Evolutionary conservation across 345 rosid genomes (phyloP).

Genomic region (Camelina laxa): DNA sequence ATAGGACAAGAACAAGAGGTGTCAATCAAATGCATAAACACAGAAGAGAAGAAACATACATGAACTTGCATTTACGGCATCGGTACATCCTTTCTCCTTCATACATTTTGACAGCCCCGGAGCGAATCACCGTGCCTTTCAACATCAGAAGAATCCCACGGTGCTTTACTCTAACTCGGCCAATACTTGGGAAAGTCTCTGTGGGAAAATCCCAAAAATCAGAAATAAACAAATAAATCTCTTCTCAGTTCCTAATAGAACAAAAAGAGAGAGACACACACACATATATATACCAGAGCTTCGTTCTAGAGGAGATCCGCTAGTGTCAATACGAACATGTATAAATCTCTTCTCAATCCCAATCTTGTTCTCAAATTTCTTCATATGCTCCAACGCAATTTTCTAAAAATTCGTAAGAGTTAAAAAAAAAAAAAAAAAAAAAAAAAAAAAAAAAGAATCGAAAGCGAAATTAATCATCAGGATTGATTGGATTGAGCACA

Average conservation of each 20-base stretch:
- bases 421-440: too few relatives aligned
- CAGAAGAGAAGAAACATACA: slow-evolving; percentile 43
- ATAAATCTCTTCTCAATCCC: slow-evolving; percentile 76
- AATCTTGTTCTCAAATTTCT: slow-evolving; percentile 45
- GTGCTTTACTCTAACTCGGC: slow-evolving; percentile 85
- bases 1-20: neutral
- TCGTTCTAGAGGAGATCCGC: slow-evolving; percentile 81
- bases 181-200: slow-evolving; percentile 90
- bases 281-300: slow-evolving; percentile 60
- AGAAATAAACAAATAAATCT: too few relatives aligned
- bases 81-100: slow-evolving; percentile 87
- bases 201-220: slow-evolving; percentile 15
- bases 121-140: slow-evolving; percentile 88
- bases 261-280: neutral
- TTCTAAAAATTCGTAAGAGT: slow-evolving; percentile 44
- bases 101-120: slow-evolving; percentile 89
- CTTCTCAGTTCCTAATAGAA: neutral
- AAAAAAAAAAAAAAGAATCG: too few relatives aligned
- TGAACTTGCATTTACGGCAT: slow-evolving; percentile 83
- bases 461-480: too few relatives aligned
- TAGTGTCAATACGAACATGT: slow-evolving; percentile 76
- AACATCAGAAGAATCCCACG: slow-evolving; percentile 76
- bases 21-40: neutral
- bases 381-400: slow-evolving; percentile 60
- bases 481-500: neutral